phyloP scores from a whole-genome alignment of 1,284 basidiomycete genomes.

The Rhodotorula sp. region DNA sequence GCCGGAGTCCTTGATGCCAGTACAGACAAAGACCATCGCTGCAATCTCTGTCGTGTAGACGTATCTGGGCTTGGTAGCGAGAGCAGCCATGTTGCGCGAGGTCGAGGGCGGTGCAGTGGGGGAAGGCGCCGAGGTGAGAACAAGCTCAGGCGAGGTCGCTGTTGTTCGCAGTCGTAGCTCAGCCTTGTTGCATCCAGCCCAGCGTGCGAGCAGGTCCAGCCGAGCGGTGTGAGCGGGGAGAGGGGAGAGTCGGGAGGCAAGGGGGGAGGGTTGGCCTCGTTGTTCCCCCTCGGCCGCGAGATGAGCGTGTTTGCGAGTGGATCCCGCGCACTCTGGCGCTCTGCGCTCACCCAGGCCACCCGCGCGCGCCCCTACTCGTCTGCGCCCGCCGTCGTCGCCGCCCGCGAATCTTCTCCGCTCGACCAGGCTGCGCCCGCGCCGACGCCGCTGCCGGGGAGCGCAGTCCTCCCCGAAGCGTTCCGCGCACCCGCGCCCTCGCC shows the following conservation, averaged over 20 bases:
- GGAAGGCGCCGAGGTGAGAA: not conserved
- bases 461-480: conserved; percentile 31
- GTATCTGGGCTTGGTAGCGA: not conserved
- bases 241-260: not conserved
- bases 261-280: not conserved
- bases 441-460: conserved; percentile 10
- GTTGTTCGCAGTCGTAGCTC: not conserved
- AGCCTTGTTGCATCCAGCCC: too few relatives aligned
- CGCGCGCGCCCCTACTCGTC: not conserved
- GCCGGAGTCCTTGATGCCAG: conserved; percentile 87
- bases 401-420: not conserved
- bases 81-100: not conserved
- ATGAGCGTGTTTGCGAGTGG: not conserved
- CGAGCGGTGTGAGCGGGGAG: not conserved
- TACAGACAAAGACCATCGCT: conserved; percentile 86
- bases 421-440: not conserved
- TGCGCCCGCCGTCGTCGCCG: not conserved
- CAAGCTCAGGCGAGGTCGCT: not conserved
- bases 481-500: conserved; percentile 7
- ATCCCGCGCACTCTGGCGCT: not conserved
- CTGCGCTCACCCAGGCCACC: not conserved
- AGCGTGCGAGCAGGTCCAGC: not conserved
- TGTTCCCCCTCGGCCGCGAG: not conserved
- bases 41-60: conserved; percentile 31
- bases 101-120: not conserved